Percentiles rank a stretch among this genome's conserved stretches.
These are phyloP conservation scores for Globisporangium uncinulatum DNA, from an alignment of 352 stramenopile species.

Conservation along the genomic window DNA sequence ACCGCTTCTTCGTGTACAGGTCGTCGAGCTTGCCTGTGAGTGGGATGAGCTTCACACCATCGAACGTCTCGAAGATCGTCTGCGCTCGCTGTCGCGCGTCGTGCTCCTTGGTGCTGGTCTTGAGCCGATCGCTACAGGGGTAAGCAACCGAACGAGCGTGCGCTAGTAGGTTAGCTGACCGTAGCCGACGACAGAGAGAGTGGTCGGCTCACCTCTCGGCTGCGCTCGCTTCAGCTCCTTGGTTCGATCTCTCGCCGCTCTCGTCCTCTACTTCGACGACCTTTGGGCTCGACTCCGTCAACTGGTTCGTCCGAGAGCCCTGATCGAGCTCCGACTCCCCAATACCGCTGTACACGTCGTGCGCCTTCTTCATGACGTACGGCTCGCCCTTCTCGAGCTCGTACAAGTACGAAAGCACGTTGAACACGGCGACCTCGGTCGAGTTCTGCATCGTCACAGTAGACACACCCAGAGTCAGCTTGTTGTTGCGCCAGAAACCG, in stretches of 20 bases:
- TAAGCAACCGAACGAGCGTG: neutral
- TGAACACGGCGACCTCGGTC: slow-evolving; percentile 90
- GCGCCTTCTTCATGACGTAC: slow-evolving; percentile 88
- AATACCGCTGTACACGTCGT: slow-evolving; percentile 87
- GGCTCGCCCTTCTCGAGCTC: slow-evolving; percentile 83
- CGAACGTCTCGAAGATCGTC: slow-evolving; percentile 43
- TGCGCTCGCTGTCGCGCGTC: slow-evolving; percentile 32
- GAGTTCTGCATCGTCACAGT: slow-evolving; percentile 59
- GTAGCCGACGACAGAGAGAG: neutral
- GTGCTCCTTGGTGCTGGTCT: slow-evolving; percentile 21
- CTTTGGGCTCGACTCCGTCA: slow-evolving; percentile 2
- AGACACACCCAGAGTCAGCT: neutral
- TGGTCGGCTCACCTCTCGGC: neutral
- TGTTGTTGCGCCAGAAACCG: neutral
- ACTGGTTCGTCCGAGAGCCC: slow-evolving; percentile 8
- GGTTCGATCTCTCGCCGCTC: slow-evolving; percentile 10
- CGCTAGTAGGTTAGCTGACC: neutral
- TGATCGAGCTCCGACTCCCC: slow-evolving; percentile 31
- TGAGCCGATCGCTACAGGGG: slow-evolving; percentile 17
- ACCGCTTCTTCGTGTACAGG: slow-evolving; percentile 59
- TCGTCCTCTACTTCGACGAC: slow-evolving; percentile 29
- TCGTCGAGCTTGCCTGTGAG: slow-evolving; percentile 54
- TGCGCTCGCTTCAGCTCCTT: slow-evolving; percentile 5
- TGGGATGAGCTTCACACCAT: slow-evolving; percentile 67
- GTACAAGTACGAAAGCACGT: slow-evolving; percentile 88